Base-by-base conservation (phyloP, 2,329 filamentous ascomycete species). In the Apiospora hydei region DNA sequence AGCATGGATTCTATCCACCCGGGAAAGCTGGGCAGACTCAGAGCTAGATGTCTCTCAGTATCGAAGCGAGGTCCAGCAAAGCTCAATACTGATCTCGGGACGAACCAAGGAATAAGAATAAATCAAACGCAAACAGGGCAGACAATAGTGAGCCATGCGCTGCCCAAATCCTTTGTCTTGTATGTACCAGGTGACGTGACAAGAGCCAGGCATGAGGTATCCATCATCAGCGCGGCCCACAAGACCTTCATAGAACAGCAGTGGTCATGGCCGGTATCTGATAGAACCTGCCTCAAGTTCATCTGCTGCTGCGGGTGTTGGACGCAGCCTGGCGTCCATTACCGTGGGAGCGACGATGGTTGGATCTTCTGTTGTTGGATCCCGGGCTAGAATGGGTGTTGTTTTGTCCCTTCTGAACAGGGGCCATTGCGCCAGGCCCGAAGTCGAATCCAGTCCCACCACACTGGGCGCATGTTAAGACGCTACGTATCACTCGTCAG, bases 111-210 rank as follows among this genome's bases (percentile, higher is more conserved):
- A 41, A 41, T 4, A 4, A 10, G 8, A n/a, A 24, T 14, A n/a
- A 64, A 14, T n/a, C 34, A 64, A 64, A 64, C 30, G 34, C 57
- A 64, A 41, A 64, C 57, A 41, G 38, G 53, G 30, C 53, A 61
- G 53, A 30, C 30, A 61, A 38, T 61, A 38, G 16, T 3, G 53
- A 61, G 11, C 53, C 53, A 61, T 61, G 53, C 53, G 16, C 53
- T 61, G 53, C 53, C 53, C 53, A 61, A 61, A 41, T 64, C 57
- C 57, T 64, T 64, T 41, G 34, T 64, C 18, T 14, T 64, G 57
- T 64, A 64, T 64, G 57, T 64, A 64, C 30, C 57, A 64, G 21
- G 34, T n/a, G 18, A n/a, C 8, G 10, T 41, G 57, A 64, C 34
- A 64, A 64, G 26, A 61, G 1, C 16, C 8, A 61, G 53, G 53